Percentiles rank a stretch among this genome's conserved stretches.
Conservation (phyloP, 306 rosid genomes). For the Geum urbanum region DNA sequence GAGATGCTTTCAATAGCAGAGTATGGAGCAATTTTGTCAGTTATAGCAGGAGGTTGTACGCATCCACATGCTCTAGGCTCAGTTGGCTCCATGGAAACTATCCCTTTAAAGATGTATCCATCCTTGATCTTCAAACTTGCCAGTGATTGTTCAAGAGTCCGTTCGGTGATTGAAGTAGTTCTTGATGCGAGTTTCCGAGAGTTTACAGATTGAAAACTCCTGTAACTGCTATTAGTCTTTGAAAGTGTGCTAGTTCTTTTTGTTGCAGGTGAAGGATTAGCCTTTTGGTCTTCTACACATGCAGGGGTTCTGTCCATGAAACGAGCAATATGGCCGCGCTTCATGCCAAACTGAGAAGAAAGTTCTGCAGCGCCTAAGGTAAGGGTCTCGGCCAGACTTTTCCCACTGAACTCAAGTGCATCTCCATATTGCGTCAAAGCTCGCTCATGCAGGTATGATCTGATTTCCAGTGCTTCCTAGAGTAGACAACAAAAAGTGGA, state of each 20-base stretch:
- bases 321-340: constrained; percentile 87
- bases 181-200: constrained; percentile 30
- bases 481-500: constrained; percentile 15
- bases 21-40: constrained; percentile 64
- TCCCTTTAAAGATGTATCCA: constrained; percentile 76
- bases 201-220: constrained; percentile 28
- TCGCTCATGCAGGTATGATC: constrained; percentile 81
- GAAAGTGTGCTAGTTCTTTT: constrained; percentile 30
- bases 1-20: constrained; percentile 56
- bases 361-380: constrained; percentile 43
- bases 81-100: constrained; percentile 62
- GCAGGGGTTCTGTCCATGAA: constrained; percentile 47
- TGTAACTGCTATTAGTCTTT: constrained; percentile 37
- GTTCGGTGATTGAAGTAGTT: constrained; percentile 29
- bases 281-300: constrained; percentile 31
- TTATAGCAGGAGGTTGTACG: constrained; percentile 54
- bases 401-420: constrained; percentile 50
- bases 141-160: constrained; percentile 47
- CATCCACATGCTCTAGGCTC: constrained; percentile 74
- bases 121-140: constrained; percentile 53
- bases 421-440: constrained; percentile 76
- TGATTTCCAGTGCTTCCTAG: constrained; percentile 73
- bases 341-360: constrained; percentile 55
- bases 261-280: constrained; percentile 26
- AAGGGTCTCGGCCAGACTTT: constrained; percentile 51